These are phyloP conservation scores for Carex scoparia DNA, from an alignment of 176 grass and related monocot genomes.

Conservation along the genomic window DNA sequence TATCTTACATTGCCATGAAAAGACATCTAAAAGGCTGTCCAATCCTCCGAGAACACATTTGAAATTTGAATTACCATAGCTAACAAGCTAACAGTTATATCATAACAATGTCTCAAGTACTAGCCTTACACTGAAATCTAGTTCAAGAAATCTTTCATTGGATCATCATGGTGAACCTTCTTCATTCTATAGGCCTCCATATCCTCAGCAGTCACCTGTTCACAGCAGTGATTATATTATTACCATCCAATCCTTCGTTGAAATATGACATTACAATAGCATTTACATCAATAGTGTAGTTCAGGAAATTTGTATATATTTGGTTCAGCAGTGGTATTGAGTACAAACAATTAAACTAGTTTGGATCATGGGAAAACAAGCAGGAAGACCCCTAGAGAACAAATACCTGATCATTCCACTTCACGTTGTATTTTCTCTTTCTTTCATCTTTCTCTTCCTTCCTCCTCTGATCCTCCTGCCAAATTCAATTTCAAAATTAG, in stretches of 20 bases:
- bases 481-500: slow-evolving; percentile 33
- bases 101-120: not conserved
- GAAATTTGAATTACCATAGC: not conserved
- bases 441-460: slow-evolving; percentile 89
- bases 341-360: not conserved
- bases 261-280: not conserved
- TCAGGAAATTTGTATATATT: not conserved
- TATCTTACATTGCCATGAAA: not conserved
- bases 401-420: slow-evolving; percentile 68
- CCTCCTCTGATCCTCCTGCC: slow-evolving; percentile 67
- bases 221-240: not conserved
- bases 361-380: not conserved
- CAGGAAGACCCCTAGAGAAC: not conserved
- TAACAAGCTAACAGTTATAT: not conserved
- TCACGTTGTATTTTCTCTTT: slow-evolving; percentile 93
- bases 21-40: not conserved
- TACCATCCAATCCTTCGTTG: not conserved
- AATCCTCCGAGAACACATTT: not conserved
- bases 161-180: slow-evolving; percentile 70
- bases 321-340: not conserved
- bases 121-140: slow-evolving; percentile 2
- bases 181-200: slow-evolving; percentile 98
- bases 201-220: slow-evolving; percentile 70
- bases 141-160: slow-evolving; percentile 76
- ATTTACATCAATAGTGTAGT: not conserved